These are phyloP conservation scores for Sphenostylis stenocarpa DNA, from an alignment of 306 rosid species.

Conservation along the genomic window DNA sequence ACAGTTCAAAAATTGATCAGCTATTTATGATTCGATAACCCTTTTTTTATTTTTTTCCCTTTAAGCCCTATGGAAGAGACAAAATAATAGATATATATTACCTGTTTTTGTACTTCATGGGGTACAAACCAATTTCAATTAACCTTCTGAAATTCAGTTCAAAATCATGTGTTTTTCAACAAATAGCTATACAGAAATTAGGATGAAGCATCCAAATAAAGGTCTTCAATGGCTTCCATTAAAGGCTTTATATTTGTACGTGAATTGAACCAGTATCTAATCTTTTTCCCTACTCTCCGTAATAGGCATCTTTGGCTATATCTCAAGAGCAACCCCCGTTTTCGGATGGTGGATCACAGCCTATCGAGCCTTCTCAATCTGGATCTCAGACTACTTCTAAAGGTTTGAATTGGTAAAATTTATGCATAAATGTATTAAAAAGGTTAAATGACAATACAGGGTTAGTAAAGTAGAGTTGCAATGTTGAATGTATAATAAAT, in stretches of 20 bases:
- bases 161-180: neutral
- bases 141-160: conserved; percentile 5
- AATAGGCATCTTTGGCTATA: conserved; percentile 58
- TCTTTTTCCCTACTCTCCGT: conserved; percentile 28
- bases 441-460: neutral
- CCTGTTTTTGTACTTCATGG: neutral
- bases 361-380: conserved; percentile 45
- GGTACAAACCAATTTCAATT: neutral
- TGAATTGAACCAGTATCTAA: conserved; percentile 12
- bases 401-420: conserved; percentile 57
- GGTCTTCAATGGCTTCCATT: conserved; percentile 9
- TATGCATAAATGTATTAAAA: conserved; percentile 19
- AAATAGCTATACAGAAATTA: neutral
- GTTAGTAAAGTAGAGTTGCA: neutral
- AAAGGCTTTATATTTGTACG: neutral
- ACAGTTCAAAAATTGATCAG: no score
- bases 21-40: no score
- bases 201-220: neutral
- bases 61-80: neutral
- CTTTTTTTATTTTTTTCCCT: neutral
- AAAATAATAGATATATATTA: neutral
- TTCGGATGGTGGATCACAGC: conserved; percentile 57
- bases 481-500: neutral
- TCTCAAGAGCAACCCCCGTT: conserved; percentile 54
- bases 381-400: conserved; percentile 54